Evolutionary conservation across 2,329 filamentous ascomycete species (phyloP), one percentile per base, ranked within the genome.

Genomic region (Thelonectria olida): DNA sequence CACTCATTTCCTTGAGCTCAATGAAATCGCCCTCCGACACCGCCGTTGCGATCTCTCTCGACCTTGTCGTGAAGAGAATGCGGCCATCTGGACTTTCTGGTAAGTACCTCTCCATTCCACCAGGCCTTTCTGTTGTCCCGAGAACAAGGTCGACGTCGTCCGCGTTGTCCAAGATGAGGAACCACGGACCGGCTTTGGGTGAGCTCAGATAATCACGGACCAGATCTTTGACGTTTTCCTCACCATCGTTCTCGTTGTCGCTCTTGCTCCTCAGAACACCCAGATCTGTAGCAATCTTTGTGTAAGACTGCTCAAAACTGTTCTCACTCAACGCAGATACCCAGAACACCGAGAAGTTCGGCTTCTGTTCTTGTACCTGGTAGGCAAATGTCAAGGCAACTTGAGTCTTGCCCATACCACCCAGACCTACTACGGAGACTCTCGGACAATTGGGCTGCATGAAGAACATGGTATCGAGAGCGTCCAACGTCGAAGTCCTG

Each of bases 261-360:
- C 15, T 13, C 36, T 44, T 42, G 17, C 5, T 44, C 38, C 5
- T 10, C 15, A 44, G 17, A 9, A 54, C 20, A n/a, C 8, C 38
- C 7, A 54, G 23, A 8, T 34, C 25, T 15, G 6, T 20, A 22
- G 38, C 23, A 44, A 54, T 54, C 10, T 28, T n/a, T 3, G 23
- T 28, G 22, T 42, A 54, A 8, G 38, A 27, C 27, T 54, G 36
- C 13, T 44, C 51, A 19, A 54, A 42, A 17, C 19, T 54, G 22
- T 8, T 25, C 7, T 15, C 10, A 20, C 51, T 44, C 36, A 41
- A 31, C 17, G 38, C 51, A 19, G 51, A 15, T n/a, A 54, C 25
- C 51, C 51, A 66, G 22, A 66, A 60, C 2, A 66, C 56, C 1
- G 55, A 66, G 19, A 41, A 58, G 4, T 61, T 25, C 4, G 23